These are phyloP conservation scores for Castanea crenata DNA, from an alignment of 306 rosid genomes.

Conservation along the genomic window DNA sequence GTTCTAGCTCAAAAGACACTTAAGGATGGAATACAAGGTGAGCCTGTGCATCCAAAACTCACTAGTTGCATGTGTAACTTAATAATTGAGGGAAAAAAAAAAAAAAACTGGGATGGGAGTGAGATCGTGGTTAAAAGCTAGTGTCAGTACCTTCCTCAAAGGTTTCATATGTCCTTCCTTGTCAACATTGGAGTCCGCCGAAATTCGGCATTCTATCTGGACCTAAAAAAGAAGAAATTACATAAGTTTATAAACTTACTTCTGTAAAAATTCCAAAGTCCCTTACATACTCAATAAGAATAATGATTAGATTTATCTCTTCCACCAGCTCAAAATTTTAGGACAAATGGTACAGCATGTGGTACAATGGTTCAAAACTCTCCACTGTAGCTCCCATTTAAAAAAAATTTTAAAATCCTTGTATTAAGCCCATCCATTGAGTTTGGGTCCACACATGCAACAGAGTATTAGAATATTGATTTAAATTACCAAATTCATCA, in stretches of 20 bases:
- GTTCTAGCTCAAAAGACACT: not conserved
- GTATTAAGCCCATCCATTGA: no score
- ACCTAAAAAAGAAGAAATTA: constrained; percentile 47
- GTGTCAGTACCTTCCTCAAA: constrained; percentile 54
- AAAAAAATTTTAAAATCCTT: no score
- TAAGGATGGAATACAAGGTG: not conserved
- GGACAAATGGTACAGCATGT: no score
- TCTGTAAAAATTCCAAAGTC: not conserved
- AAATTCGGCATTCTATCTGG: constrained; percentile 43
- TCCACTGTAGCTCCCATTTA: no score
- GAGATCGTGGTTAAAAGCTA: not conserved
- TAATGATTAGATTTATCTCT: no score
- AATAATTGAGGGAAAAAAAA: no score
- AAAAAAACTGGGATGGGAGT: no score
- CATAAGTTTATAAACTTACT: constrained; percentile 1
- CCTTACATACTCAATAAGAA: not conserved
- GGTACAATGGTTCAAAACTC: no score
- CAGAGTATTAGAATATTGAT: no score
- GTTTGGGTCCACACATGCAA: no score
- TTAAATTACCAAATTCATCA: no score
- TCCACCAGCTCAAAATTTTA: no score
- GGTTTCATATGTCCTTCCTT: constrained; percentile 38
- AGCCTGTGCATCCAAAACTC: not conserved
- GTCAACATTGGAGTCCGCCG: constrained; percentile 24
- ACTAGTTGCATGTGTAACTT: not conserved